phyloP scores from a whole-genome alignment of 140 eudicot genomes.

The Bidens hawaiensis region DNA sequence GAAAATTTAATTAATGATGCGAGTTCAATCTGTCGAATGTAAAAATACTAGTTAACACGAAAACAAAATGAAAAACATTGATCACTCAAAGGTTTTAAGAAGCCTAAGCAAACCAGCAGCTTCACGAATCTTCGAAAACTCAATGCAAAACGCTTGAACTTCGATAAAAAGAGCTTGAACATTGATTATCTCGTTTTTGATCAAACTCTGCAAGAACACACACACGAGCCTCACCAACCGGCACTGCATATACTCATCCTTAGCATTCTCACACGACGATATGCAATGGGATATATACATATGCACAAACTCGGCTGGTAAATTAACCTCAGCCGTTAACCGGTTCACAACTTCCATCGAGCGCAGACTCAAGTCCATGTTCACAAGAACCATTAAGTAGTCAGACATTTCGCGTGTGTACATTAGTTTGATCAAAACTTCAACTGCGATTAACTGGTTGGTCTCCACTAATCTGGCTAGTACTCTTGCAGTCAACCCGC shows the following conservation, averaged over 20 bases:
- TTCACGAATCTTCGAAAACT: slow-evolving; percentile 84
- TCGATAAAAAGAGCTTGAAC: slow-evolving; percentile 85
- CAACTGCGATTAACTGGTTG: slow-evolving; percentile 84
- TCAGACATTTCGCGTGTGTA: slow-evolving; percentile 72
- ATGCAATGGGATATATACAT: slow-evolving; percentile 90
- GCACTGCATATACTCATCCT: slow-evolving; percentile 90
- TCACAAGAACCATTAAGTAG: slow-evolving; percentile 79
- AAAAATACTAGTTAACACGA: too few species aligned
- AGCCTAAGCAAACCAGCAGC: slow-evolving; percentile 83
- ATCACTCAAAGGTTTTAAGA: slow-evolving; percentile 73
- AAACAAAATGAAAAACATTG: background rate
- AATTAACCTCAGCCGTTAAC: slow-evolving; percentile 76
- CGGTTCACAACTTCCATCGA: slow-evolving; percentile 98
- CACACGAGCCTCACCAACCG: slow-evolving; percentile 86
- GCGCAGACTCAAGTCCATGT: slow-evolving; percentile 97
- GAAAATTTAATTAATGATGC: too few species aligned
- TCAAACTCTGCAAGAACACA: slow-evolving; percentile 81
- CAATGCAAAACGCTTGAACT: slow-evolving; percentile 89
- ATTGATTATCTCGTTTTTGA: slow-evolving; percentile 82
- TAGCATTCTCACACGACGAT: slow-evolving; percentile 78
- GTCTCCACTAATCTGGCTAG: slow-evolving; percentile 90
- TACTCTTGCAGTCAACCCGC: slow-evolving; percentile 75
- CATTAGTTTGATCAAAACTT: slow-evolving; percentile 72
- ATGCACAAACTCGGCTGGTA: slow-evolving; percentile 87
- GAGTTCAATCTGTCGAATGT: too few species aligned